Percentiles rank a stretch among this genome's conserved stretches.
These are phyloP conservation scores for Wickerhamomyces subpelliculosus DNA, from an alignment of 805 yeast genomes.

Conservation along the genomic window DNA sequence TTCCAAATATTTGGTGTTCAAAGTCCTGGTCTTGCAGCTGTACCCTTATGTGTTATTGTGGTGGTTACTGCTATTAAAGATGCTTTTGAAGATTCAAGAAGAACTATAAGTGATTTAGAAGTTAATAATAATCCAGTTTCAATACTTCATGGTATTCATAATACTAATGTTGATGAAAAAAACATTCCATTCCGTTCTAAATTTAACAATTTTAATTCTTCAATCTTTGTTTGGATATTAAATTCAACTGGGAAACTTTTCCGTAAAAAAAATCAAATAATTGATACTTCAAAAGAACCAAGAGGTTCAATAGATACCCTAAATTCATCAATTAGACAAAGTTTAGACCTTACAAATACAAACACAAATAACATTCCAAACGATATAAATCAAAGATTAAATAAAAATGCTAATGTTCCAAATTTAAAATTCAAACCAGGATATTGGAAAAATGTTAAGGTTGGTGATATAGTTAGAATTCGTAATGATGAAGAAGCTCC, in stretches of 20 bases:
- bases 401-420: slow-evolving; percentile 47
- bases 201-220: slow-evolving; percentile 47
- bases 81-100: slow-evolving; percentile 73
- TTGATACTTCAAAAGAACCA: slow-evolving; percentile 2
- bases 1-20: slow-evolving; percentile 78
- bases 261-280: slow-evolving; percentile 9
- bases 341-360: too few species aligned
- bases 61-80: slow-evolving; percentile 70
- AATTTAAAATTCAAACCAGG: slow-evolving; percentile 27
- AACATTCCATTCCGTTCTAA: slow-evolving; percentile 57
- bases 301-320: slow-evolving; percentile 13
- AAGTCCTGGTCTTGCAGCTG: slow-evolving; percentile 66
- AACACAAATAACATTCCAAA: not conserved
- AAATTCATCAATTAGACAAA: slow-evolving; percentile 5
- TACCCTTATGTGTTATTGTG: slow-evolving; percentile 75
- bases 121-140: slow-evolving; percentile 70
- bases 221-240: slow-evolving; percentile 16
- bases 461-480: slow-evolving; percentile 68
- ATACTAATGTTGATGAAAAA: slow-evolving; percentile 55
- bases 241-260: slow-evolving; percentile 14
- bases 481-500: slow-evolving; percentile 75
- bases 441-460: slow-evolving; percentile 61
- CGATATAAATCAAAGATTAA: slow-evolving; percentile 35
- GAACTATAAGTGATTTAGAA: slow-evolving; percentile 65
- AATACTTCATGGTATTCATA: slow-evolving; percentile 45